Conservation (phyloP, 768 basidiomycete genomes). For the Suillus subaureus region DNA sequence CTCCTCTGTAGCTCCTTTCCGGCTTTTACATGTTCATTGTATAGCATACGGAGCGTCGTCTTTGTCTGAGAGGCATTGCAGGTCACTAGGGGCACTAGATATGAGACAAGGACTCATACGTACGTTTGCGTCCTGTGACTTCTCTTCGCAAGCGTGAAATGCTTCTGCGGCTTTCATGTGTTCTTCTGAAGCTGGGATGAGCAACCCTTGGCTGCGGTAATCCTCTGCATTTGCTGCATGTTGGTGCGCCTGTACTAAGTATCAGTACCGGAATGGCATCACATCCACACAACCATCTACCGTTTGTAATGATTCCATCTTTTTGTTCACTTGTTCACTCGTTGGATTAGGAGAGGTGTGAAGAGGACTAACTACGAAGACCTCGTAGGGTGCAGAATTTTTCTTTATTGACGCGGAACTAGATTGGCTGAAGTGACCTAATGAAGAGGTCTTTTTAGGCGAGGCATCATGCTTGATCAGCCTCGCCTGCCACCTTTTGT, state of each 20-base stretch:
- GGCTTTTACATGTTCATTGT: constrained; percentile 73
- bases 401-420: constrained; percentile 8
- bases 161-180: constrained; percentile 77
- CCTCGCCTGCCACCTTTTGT: background rate
- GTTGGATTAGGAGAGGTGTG: constrained; percentile 3
- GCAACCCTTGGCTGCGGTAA: constrained; percentile 61
- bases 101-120: constrained; percentile 20
- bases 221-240: constrained; percentile 84
- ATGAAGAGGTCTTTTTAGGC: constrained; percentile 18
- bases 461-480: constrained; percentile 9
- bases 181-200: constrained; percentile 73
- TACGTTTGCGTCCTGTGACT: constrained; percentile 75
- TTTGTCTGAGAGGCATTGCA: constrained; percentile 55
- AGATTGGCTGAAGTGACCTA: constrained; percentile 16
- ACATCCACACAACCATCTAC: constrained; percentile 34
- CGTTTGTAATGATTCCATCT: constrained; percentile 52
- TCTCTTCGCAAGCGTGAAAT: constrained; percentile 71
- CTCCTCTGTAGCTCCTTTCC: constrained; percentile 71
- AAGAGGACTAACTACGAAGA: background rate
- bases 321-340: constrained; percentile 1
- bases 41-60: constrained; percentile 72
- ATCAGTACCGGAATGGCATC: constrained; percentile 11
- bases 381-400: constrained; percentile 5
- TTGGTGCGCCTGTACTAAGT: constrained; percentile 66
- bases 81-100: constrained; percentile 9